These are phyloP conservation scores for Silene noctiflora DNA, from an alignment of 179 eudicot genomes.

Conservation along the genomic window DNA sequence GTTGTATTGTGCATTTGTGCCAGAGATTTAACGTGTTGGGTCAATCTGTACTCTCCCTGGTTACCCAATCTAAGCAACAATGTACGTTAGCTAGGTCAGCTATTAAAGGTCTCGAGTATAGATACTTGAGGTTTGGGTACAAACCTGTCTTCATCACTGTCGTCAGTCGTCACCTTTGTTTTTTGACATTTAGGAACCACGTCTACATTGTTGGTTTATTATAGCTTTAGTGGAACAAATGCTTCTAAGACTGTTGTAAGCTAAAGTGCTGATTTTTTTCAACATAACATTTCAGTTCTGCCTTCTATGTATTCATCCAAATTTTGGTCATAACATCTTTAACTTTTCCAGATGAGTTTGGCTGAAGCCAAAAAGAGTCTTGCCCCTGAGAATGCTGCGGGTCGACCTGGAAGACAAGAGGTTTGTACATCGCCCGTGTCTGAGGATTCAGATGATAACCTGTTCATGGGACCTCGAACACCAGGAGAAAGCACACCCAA, in stretches of 20 bases:
- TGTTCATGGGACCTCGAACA: constrained; percentile 35
- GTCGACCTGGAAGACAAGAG: constrained; percentile 42
- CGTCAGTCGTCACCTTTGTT: neutral
- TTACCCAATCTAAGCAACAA: neutral
- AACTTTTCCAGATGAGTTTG: constrained; percentile 54
- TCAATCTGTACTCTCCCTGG: neutral
- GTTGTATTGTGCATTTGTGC: neutral
- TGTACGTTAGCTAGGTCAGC: neutral
- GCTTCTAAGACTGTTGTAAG: neutral
- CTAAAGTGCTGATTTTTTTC: neutral
- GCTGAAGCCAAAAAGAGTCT: constrained; percentile 54
- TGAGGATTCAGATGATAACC: constrained; percentile 39
- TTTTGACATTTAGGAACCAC: neutral
- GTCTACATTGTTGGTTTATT: too few relatives aligned
- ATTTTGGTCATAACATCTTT: neutral
- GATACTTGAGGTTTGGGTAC: neutral
- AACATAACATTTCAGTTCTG: neutral
- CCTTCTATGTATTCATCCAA: too few relatives aligned
- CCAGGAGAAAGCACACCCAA: constrained; percentile 46
- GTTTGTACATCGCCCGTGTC: constrained; percentile 41
- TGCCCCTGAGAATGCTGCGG: constrained; percentile 34
- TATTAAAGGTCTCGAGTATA: neutral
- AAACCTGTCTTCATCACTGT: neutral
- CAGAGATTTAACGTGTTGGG: neutral
- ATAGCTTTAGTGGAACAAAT: too few relatives aligned